Conservation (phyloP, 306 rosid genomes). For the Styphnolobium japonicum region DNA sequence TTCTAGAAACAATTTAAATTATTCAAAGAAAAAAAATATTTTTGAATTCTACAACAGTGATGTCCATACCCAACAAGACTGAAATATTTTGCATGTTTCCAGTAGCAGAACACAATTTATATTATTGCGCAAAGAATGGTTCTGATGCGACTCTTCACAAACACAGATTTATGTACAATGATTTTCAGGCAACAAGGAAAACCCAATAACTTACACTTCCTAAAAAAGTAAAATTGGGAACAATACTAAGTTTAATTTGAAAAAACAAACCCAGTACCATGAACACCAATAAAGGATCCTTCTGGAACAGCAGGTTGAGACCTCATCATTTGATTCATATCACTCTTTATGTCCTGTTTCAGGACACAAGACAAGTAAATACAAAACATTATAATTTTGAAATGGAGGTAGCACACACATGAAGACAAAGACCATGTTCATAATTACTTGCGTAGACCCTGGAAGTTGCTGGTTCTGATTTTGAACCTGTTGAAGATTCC, state of each 20-base stretch:
- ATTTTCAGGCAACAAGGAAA: not conserved
- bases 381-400: not conserved
- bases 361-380: constrained; percentile 25
- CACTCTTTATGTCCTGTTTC: constrained; percentile 54
- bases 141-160: not conserved
- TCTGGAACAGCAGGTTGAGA: constrained; percentile 41
- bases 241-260: not conserved
- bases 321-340: constrained; percentile 39
- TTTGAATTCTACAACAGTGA: not conserved
- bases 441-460: constrained; percentile 46
- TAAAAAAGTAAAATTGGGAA: not conserved
- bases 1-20: not conserved
- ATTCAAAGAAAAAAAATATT: not conserved
- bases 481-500: constrained; percentile 45
- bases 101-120: not conserved
- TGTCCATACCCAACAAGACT: not conserved
- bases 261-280: constrained; percentile 18
- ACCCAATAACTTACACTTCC: not conserved
- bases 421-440: constrained; percentile 12
- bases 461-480: constrained; percentile 54
- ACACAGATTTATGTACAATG: not conserved
- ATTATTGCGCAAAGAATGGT: not conserved
- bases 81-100: not conserved
- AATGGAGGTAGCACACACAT: not conserved
- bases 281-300: constrained; percentile 47